Base-by-base conservation (phyloP, 768 basidiomycete genomes). In the Rhodocollybia butyracea region DNA sequence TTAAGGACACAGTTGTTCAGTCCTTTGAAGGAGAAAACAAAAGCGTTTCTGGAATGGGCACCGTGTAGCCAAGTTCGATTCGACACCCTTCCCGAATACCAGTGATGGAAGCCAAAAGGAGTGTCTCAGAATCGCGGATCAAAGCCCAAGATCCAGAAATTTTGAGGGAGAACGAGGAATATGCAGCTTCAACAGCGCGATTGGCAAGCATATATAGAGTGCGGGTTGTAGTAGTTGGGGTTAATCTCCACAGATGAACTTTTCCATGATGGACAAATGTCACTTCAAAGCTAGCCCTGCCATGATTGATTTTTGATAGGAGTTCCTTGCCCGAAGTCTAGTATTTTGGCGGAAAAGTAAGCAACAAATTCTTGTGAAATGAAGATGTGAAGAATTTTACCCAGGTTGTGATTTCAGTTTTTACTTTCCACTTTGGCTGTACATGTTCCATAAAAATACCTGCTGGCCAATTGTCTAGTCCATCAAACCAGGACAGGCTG, bases 171-270 rank as follows among this genome's bases (percentile, higher is more conserved):
- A 68, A 68, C 2, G 21, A 36, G 0, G 58, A 57, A 46, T 60
- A 61, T 43, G 41, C 50, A 2, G 61, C 65, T 2, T 38, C 38
- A n/a, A 64, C 66, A 12, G 53, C 64, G 1, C 67, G 67, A 55
- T 66, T 59, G 0, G 53, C 67, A 22, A 68, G 60, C 11, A 50
- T 43, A 46, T 66, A 68, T 3, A 68, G 51, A 1, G 53, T 61
- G 26, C 63, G 60, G 46, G 55, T 60, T 7, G 62, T 51, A 0
- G 63, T 60, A 5, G 34, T 24, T 10, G 52, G 50, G 13, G 52
- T 50, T 6, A 68, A 56, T 21, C 54, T 34, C 65, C 64, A 68
- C 1, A 54, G 50, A 7, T 56, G 57, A 2, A 19, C 22, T 6
- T 47, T 36, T 2, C 56, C 57, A 6, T 46, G 6, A 55, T 64